Base-by-base conservation (phyloP, 305 asterid genomes). In the Fraxinus latifolia region DNA sequence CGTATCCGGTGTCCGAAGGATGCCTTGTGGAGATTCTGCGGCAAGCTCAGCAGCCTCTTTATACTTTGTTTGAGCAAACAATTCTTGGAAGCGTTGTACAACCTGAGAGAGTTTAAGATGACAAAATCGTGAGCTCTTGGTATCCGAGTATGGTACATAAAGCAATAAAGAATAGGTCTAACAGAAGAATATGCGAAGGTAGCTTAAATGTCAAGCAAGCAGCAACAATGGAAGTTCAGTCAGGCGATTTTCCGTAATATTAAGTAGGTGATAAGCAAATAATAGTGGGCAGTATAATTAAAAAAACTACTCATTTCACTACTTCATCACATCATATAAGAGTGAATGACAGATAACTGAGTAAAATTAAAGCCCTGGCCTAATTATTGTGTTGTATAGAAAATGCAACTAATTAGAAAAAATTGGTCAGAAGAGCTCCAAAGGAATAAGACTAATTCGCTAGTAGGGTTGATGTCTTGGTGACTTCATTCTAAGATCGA, bases 41-140 rank as follows among this genome's bases (percentile, higher is more conserved):
- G 98, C 99, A 84, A 96, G 97, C 89, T 96, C 99, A 0, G 99
- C 99, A 83, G 99, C 99, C 88, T 96, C 99, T 86, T 96, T 96
- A 50, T 96, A 96, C 91, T 96, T 96, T 27, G 99, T 93, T 84
- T 95, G 99, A 88, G 99, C 96, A 91, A 96, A 96, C 89, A 96
- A 87, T 83, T 96, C 99, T 90, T 96, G 98, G 90, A 96, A 96
- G n/a, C 96, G 98, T 87, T 95, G 98, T 84, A 96, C 98, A 87
- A 96, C 99, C 99, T 96, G 86, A 87, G 33, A 73, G 25, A 80
- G 77, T 81, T 68, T 67, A 80, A 83, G 79, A 77, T 19, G 55
- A 55, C 33, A 79, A 76, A 80, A 74, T 33, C n/a, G 50, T 29
- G 47, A 32, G 23, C n/a, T 55, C 19, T 47, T 73, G 60, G 32